Evolutionary conservation across 164 flowering plant genomes (phyloP), one percentile per base, ranked within the genome.

Genomic region (Kalanchoe fedtschenkoi): DNA sequence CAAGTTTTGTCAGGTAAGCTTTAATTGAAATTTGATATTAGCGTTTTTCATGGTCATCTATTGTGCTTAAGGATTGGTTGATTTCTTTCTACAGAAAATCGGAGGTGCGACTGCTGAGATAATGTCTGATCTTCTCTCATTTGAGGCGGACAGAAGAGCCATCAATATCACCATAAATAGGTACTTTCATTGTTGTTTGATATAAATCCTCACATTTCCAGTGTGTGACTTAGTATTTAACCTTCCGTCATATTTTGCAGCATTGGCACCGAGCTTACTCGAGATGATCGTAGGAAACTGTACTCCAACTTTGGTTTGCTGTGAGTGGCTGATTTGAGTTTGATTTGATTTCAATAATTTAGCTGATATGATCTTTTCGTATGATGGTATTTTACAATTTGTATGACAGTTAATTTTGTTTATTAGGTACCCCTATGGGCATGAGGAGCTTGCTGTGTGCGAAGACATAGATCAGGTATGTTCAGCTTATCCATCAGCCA

Each of bases 61-160:
- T 30, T 37, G 28, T 16, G 3, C n/a, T 15, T 24, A 47, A 34
- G 47, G 67, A 44, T 60, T 11, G 62, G 43, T 5, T 62, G 34
- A 32, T 60, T 0, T 65, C 59, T 53, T 39, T 26, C 3, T 28
- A 62, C 64, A 87, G 99, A 95, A 95, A 87, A 81, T 91, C 29
- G 99, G 99, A 16, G 99, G 99, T 42, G 99, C 97, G 34, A 91
- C 99, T 55, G 87, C 86, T 35, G 97, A 85, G 74, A 95, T 95
- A 62, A 95, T 95, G 97, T 88, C 95, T 69, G 96, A 95, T 72
- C 89, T 95, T 53, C 85, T 95, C 39, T 68, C 99, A 34, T 95
- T 95, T 77, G 99, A 95, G 78, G 99, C 99, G 59, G 99, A 95
- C 65, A 76, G 97, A 74, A 91, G 99, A 69, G 96, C 97, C 68